Evolutionary conservation across 1,284 basidiomycete genomes (phyloP).

Genomic region (Marasmius fiardii): DNA sequence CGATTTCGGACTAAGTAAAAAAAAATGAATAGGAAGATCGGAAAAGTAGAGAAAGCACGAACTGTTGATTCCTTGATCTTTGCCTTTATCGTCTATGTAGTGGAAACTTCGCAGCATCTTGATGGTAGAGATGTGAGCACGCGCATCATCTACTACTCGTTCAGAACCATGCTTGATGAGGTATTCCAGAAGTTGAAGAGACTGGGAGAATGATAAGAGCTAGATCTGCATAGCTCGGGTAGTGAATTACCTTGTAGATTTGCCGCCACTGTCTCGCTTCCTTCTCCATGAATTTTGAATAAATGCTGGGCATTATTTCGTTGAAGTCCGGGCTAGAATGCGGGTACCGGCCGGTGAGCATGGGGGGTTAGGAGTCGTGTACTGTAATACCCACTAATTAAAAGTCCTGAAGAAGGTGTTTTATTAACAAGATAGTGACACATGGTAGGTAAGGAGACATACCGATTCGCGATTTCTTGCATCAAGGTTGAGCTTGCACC

Average conservation of each 20-base stretch:
- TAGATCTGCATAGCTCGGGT: constrained; percentile 1
- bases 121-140: constrained; percentile 91
- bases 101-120: constrained; percentile 99
- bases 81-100: constrained; percentile 98
- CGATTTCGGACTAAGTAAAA: constrained; percentile 82
- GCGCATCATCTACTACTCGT: constrained; percentile 95
- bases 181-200: constrained; percentile 93
- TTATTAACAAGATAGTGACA: constrained; percentile 10
- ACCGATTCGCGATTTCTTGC: constrained; percentile 98
- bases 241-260: constrained; percentile 85
- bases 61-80: constrained; percentile 99
- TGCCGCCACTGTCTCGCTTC: constrained; percentile 98
- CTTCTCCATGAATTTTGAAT: constrained; percentile 94
- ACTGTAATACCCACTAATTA: constrained; percentile 72
- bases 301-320: constrained; percentile 99
- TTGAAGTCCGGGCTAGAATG: constrained; percentile 89
- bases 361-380: background rate
- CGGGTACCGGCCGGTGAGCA: constrained; percentile 1
- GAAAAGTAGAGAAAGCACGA: constrained; percentile 20
- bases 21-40: background rate
- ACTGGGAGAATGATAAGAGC: constrained; percentile 37
- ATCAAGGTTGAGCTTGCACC: constrained; percentile 97
- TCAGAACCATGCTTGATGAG: constrained; percentile 98
- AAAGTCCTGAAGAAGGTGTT: constrained; percentile 60
- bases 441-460: constrained; percentile 26